These are phyloP conservation scores for Citrus australasica DNA, from an alignment of 345 rosid species.

Conservation along the genomic window DNA sequence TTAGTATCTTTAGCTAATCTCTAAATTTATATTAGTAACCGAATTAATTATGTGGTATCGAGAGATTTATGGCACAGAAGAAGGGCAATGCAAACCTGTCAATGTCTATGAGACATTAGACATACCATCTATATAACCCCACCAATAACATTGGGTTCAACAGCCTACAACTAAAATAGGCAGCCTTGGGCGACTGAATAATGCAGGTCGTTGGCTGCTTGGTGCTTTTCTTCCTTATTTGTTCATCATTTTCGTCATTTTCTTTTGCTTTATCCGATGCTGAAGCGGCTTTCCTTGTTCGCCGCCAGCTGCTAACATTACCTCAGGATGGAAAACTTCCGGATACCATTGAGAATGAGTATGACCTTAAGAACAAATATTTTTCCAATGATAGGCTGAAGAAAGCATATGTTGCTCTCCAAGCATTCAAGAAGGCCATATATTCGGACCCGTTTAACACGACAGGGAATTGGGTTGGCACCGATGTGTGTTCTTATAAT, in stretches of 20 bases:
- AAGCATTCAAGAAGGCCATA: conserved; percentile 70
- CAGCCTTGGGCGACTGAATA: background rate
- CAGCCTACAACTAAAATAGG: no score
- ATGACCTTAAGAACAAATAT: conserved; percentile 22
- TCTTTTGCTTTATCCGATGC: conserved; percentile 46
- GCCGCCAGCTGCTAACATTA: conserved; percentile 55
- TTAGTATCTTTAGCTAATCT: no score
- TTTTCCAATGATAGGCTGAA: conserved; percentile 59
- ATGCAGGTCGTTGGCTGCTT: conserved; percentile 58
- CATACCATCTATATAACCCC: no score
- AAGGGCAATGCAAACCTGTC: no score
- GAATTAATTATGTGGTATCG: no score
- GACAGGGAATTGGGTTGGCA: conserved; percentile 73
- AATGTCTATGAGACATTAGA: no score
- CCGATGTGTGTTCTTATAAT: conserved; percentile 53
- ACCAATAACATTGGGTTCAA: no score
- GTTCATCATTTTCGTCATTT: conserved; percentile 16
- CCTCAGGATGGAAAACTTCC: conserved; percentile 38
- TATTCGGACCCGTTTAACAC: conserved; percentile 73
- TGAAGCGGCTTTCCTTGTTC: conserved; percentile 54
- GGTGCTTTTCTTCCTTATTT: conserved; percentile 23
- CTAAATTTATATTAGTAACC: no score
- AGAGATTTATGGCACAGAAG: no score
- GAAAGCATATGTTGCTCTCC: conserved; percentile 65
- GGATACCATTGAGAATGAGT: conserved; percentile 21